Percentiles rank a stretch among this genome's conserved stretches.
Evolutionary conservation across 169 alveolate species (phyloP).

Genomic region (Plasmodium knowlesi): DNA sequence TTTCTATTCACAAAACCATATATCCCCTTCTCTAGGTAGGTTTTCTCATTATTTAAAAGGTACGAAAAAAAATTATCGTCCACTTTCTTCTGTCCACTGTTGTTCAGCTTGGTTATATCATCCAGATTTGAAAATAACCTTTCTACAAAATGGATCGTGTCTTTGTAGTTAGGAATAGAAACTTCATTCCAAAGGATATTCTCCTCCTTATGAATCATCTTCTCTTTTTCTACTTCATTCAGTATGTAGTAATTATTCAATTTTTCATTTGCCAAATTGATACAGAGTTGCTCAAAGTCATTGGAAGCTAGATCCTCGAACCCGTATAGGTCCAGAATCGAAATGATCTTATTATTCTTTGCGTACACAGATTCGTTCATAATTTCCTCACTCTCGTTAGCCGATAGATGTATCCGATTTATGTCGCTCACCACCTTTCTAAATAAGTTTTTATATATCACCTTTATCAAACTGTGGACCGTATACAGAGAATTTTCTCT

Average conservation of each 20-base stretch:
- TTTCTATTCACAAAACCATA: constrained; percentile 38
- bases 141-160: constrained; percentile 42
- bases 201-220: constrained; percentile 87
- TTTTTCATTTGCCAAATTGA: constrained; percentile 98
- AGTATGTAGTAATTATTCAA: constrained; percentile 89
- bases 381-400: constrained; percentile 27
- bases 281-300: constrained; percentile 97
- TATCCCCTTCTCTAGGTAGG: constrained; percentile 7
- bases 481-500: constrained; percentile 23
- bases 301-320: constrained; percentile 97
- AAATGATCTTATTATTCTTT: constrained; percentile 85
- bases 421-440: constrained; percentile 39
- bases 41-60: constrained; percentile 30
- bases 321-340: constrained; percentile 98
- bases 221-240: constrained; percentile 91
- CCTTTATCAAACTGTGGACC: constrained; percentile 42
- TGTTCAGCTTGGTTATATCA: constrained; percentile 56
- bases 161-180: constrained; percentile 32
- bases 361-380: constrained; percentile 9
- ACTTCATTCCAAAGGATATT: constrained; percentile 83
- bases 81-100: constrained; percentile 41
- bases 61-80: constrained; percentile 46
- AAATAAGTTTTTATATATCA: constrained; percentile 51
- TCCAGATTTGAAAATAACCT: constrained; percentile 18
- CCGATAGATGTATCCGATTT: constrained; percentile 34